These are phyloP conservation scores for Tolypocladium inflatum DNA, from an alignment of 2,329 filamentous ascomycete species.

Conservation along the genomic window DNA sequence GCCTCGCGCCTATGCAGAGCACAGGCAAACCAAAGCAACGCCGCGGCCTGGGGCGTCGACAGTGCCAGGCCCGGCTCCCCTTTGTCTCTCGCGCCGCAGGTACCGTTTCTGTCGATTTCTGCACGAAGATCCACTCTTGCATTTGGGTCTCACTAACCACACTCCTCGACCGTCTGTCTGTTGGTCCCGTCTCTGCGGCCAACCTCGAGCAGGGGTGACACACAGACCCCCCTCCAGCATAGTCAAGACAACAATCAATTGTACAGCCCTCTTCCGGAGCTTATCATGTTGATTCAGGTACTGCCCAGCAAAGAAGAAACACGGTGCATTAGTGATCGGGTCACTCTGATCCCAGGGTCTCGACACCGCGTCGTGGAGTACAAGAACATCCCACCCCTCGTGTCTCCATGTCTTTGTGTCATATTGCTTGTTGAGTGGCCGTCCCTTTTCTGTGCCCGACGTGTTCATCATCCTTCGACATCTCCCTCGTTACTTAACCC, in stretches of 20 bases:
- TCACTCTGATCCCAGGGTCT: conserved; percentile 12
- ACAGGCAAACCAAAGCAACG: conserved; percentile 9
- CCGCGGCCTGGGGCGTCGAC: conserved; percentile 4
- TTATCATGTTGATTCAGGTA: conserved; percentile 20
- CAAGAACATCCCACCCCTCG: conserved; percentile 20
- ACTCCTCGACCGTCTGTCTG: conserved; percentile 6
- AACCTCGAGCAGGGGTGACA: conserved; percentile 11
- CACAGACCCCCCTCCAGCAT: conserved; percentile 22
- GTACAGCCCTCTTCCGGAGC: conserved; percentile 14
- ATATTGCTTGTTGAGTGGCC: conserved; percentile 9
- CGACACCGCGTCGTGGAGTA: conserved; percentile 15
- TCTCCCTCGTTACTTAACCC: conserved; percentile 15
- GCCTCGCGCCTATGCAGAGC: conserved; percentile 6
- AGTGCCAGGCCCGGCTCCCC: conserved; percentile 6
- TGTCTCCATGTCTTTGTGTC: conserved; percentile 10
- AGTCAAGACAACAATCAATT: conserved; percentile 25
- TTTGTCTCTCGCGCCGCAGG: conserved; percentile 18
- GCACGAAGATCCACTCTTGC: conserved; percentile 17
- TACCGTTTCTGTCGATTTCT: conserved; percentile 19
- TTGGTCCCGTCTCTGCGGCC: conserved; percentile 13
- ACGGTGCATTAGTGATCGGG: conserved; percentile 14
- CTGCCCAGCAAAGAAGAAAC: conserved; percentile 17
- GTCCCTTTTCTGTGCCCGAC: conserved; percentile 10
- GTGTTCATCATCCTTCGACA: conserved; percentile 12
- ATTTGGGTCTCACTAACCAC: conserved; percentile 4